Percentiles rank a stretch among this genome's conserved stretches.
Evolutionary conservation across 805 yeast genomes (phyloP).

Genomic region (Ogataea thermomethanolica): DNA sequence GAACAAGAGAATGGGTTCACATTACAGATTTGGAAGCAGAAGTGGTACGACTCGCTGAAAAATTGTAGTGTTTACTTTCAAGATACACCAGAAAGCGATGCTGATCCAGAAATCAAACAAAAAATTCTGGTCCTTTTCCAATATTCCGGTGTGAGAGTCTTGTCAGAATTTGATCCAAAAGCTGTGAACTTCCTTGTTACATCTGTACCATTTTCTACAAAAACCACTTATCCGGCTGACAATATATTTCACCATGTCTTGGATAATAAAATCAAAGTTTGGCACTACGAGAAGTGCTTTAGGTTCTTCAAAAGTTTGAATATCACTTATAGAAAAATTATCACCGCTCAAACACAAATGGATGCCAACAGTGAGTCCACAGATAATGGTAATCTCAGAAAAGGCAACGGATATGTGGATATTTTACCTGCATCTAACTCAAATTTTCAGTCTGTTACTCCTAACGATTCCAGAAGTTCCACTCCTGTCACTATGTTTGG

Average conservation of each 20-base stretch:
- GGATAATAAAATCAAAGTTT: conserved; percentile 48
- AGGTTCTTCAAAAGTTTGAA: conserved; percentile 51
- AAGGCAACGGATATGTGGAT: conserved; percentile 17
- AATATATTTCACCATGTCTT: conserved; percentile 48
- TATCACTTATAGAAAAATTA: conserved; percentile 37
- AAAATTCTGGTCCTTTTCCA: conserved; percentile 43
- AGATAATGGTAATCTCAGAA: conserved; percentile 7
- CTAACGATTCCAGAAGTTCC: conserved; percentile 17
- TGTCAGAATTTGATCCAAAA: conserved; percentile 43
- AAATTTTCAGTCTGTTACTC: conserved; percentile 12
- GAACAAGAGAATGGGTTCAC: conserved; percentile 41
- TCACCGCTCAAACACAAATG: conserved; percentile 25
- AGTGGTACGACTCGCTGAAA: conserved; percentile 49
- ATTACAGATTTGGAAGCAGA: conserved; percentile 46
- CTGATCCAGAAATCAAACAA: conserved; percentile 36
- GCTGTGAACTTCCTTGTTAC: conserved; percentile 46
- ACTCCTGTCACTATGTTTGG: conserved; percentile 14
- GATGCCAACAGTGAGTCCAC: conserved; percentile 5
- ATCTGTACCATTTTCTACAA: conserved; percentile 39
- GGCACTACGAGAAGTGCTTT: conserved; percentile 58
- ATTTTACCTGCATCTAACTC: conserved; percentile 21
- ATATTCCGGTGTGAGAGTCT: conserved; percentile 46
- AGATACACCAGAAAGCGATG: conserved; percentile 36
- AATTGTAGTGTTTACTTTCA: conserved; percentile 48
- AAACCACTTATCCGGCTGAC: conserved; percentile 36